phyloP scores from a whole-genome alignment of 176 grass and related monocot genomes.

The Cenchrus americanus region DNA sequence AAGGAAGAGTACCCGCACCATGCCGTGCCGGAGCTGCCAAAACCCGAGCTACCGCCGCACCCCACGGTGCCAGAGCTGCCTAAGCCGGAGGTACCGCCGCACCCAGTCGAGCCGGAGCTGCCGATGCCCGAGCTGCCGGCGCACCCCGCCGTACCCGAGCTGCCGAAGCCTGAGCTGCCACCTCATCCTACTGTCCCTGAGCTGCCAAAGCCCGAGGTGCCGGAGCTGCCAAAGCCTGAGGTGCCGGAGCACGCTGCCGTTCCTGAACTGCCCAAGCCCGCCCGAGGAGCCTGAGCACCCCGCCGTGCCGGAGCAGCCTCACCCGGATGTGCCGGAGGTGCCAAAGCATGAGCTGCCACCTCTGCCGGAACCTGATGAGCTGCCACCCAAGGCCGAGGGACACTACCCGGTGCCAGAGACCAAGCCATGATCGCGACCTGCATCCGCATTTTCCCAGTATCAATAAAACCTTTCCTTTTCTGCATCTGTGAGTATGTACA shows the following conservation, averaged over 20 bases:
- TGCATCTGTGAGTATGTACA: too few relatives aligned
- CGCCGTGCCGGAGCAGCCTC: not conserved
- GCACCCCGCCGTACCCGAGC: not conserved
- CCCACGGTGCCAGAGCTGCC: not conserved
- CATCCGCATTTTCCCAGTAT: not conserved
- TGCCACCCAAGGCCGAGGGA: not conserved
- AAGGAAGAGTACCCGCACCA: constrained; percentile 1
- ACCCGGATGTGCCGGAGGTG: not conserved
- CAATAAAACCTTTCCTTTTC: not conserved
- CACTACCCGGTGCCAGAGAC: not conserved
- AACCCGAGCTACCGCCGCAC: constrained; percentile 21
- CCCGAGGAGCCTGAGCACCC: not conserved
- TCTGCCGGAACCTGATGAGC: constrained; percentile 30
- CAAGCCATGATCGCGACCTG: not conserved
- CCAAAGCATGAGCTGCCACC: constrained; percentile 17
- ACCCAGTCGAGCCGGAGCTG: not conserved
- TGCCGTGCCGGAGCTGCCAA: constrained; percentile 9
- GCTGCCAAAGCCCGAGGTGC: not conserved
- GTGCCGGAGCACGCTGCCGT: not conserved
- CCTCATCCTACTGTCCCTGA: not conserved
- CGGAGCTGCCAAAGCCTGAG: constrained; percentile 17
- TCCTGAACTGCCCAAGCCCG: not conserved
- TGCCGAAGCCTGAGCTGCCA: not conserved
- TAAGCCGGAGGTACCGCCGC: not conserved
- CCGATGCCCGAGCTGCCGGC: not conserved